Base-by-base conservation (phyloP, 1,284 basidiomycete species). In the Pyrrhoderma noxium region DNA sequence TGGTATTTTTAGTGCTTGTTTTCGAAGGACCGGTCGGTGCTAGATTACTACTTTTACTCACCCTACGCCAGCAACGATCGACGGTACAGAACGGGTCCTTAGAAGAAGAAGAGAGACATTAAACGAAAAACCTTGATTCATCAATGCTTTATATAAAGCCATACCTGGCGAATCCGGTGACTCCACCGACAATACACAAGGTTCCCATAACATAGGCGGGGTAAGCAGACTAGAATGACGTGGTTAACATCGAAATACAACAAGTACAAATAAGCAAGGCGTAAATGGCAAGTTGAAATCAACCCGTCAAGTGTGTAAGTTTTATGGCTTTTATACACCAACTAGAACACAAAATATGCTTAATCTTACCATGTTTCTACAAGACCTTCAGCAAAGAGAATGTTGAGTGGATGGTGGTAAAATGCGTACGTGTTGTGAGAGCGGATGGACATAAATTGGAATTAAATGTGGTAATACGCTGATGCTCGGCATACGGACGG, bases 151-250 rank as follows among this genome's bases (percentile, higher is more conserved):
- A 22, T 9, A 25, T 4, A 47, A 14, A 71, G 14, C 69, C 75
- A 57, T 78, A 89, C 35, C 86, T 72, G 14, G 70, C 76, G 57
- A 79, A 89, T 34, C 86, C 86, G 39, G 81, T 82, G 46, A 86
- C 56, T 31, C 89, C 89, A 23, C 89, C 89, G 40, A 87, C 72
- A 57, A 86, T 70, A 67, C 89, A 91, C 56, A 92, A 70, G 55
- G 69, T 75, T 55, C 89, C 86, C 77, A 91, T 89, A 31, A 80
- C 71, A 65, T 80, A 85, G 53, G 89, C 85, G 58, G 88, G 87
- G 65, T 86, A 80, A 48, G 87, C 85, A 66, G 88, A 89, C 88
- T 89, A 50, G 14, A 25, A 25, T 5, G 27, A 44, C 31, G 45
- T 35, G 7, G 3, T 49, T 13, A 42, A 35, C 21, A 43, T 11